Evolutionary conservation across 345 rosid species (phyloP), one percentile per base, ranked within the genome.

Genomic region (Linum usitatissimum): DNA sequence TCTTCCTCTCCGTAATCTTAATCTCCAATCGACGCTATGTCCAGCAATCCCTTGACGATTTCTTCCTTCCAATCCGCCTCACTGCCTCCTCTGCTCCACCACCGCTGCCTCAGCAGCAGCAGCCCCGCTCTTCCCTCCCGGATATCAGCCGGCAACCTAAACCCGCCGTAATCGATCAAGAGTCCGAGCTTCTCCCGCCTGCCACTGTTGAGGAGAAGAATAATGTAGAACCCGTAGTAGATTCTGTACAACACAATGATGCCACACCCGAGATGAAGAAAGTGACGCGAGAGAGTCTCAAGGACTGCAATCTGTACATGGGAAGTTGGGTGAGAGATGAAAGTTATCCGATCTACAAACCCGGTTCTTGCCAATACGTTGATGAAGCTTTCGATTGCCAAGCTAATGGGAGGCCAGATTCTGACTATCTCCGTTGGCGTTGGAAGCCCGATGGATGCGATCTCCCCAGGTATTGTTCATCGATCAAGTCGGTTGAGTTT

Each of bases 401-500:
- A 57, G 67, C 56, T 60, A 93, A 90, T 42, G 97, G 96, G 28
- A 81, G 99, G 64, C 67, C 57, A 2, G 99, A 87, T 77, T 78
- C 88, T 0, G 83, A 76, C 6, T 93, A 87, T 80, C 73, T 89
- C 19, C 67, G 69, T 39, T 90, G 94, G 99, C 78, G 82, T 31
- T 93, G 99, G 99, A 83, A 87, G 81, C 99, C 99, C 31, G 73
- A 93, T 56, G 94, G 69, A 53, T 93, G 97, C 71, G 88, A 87
- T 70, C 97, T 90, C 63, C 99, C 97, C 18, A 93, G 96, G 96
- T 92, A 64, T n/a, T n/a, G n/a, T n/a, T n/a, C n/a, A n/a, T n/a
- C n/a, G n/a, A n/a, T n/a, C n/a, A n/a, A n/a, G n/a, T n/a, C n/a
- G n/a, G n/a, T n/a, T n/a, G n/a, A n/a, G 38, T 34, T 34, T 34